These are phyloP conservation scores for Mycena alexandri DNA, from an alignment of 768 basidiomycete species.

Conservation along the genomic window DNA sequence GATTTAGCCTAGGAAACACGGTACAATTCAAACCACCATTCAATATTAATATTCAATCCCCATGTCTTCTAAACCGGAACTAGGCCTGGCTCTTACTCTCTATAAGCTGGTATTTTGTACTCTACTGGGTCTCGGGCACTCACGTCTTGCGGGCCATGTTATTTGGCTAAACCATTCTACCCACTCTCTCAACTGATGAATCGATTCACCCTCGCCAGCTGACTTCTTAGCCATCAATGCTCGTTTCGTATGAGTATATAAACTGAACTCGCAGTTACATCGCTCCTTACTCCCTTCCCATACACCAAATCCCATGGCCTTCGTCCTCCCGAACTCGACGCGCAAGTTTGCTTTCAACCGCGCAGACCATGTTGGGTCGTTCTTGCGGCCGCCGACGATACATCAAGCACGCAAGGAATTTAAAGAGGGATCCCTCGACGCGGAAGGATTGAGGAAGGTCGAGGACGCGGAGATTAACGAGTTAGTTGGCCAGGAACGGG, in stretches of 20 bases:
- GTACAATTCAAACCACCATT: too few species aligned
- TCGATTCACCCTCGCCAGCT: constrained; percentile 22
- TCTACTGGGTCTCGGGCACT: not conserved
- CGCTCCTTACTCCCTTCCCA: not conserved
- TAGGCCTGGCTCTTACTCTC: too few species aligned
- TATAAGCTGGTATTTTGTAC: too few species aligned
- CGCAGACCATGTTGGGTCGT: constrained; percentile 55
- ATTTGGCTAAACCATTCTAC: constrained; percentile 36
- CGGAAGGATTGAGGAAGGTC: constrained; percentile 46
- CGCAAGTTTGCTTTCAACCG: constrained; percentile 37
- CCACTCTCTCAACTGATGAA: constrained; percentile 26
- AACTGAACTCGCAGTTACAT: not conserved
- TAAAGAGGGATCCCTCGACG: constrained; percentile 46
- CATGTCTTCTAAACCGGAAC: too few species aligned
- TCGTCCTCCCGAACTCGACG: constrained; percentile 26
- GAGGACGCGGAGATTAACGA: constrained; percentile 53
- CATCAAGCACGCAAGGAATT: constrained; percentile 49
- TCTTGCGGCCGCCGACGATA: constrained; percentile 51
- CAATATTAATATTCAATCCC: too few species aligned
- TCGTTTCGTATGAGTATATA: not conserved
- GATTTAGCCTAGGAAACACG: too few species aligned
- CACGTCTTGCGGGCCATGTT: not conserved
- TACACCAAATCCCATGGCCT: constrained; percentile 25
- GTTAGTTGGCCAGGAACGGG: constrained; percentile 52
- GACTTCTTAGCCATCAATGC: constrained; percentile 34